Conservation (phyloP, 139 green algal genomes). For the Coccomyxa sp. region DNA sequence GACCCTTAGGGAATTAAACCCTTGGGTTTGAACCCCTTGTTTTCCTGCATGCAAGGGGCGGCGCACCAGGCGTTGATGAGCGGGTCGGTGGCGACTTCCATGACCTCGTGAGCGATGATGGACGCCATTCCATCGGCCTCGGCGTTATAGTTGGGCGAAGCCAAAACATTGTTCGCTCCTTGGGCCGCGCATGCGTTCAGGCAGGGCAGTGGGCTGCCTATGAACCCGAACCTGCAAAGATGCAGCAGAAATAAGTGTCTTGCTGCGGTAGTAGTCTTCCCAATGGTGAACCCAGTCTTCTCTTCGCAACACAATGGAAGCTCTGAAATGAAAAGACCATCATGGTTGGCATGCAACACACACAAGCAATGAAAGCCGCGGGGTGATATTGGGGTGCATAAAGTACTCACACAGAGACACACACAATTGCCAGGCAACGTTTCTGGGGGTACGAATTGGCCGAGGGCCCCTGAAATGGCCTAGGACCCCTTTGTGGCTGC, state of each 20-base stretch:
- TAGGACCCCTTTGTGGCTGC: no score
- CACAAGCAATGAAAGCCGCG: neutral
- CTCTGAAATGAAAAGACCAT: neutral
- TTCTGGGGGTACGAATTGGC: no score
- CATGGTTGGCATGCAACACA: neutral
- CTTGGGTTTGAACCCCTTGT: no score
- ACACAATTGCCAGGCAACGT: no score
- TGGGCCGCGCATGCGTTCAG: neutral
- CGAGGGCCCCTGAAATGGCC: no score
- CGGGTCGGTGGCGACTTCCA: neutral
- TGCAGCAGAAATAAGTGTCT: no score
- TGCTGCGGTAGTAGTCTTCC: no score
- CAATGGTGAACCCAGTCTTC: no score
- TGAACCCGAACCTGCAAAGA: neutral
- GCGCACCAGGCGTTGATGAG: slow-evolving; percentile 4
- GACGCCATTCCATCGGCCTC: slow-evolving; percentile 12
- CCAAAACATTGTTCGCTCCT: neutral
- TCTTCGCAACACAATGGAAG: neutral
- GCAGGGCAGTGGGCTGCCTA: neutral
- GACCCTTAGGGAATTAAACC: neutral
- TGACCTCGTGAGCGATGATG: slow-evolving; percentile 8
- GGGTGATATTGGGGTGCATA: neutral
- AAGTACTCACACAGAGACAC: neutral
- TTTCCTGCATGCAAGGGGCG: neutral
- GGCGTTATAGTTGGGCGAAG: slow-evolving; percentile 1